Conservation (phyloP, 345 rosid species). For the Aquilaria malaccensis region DNA sequence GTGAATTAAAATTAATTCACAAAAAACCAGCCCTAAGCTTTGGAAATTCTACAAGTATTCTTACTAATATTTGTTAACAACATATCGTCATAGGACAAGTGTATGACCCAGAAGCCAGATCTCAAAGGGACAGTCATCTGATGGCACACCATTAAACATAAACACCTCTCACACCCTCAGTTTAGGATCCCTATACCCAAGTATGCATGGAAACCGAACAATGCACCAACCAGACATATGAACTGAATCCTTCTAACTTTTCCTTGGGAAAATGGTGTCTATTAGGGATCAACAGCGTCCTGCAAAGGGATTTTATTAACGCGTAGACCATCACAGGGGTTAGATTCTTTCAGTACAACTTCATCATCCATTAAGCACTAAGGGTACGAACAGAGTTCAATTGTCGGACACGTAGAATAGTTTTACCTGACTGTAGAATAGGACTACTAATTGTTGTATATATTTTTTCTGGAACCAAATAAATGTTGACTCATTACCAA, state of each 20-base stretch:
- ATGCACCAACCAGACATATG: slow-evolving; percentile 25
- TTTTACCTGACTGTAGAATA: too few relatives aligned
- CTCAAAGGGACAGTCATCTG: too few relatives aligned
- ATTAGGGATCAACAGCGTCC: slow-evolving; percentile 53
- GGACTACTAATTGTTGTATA: too few relatives aligned
- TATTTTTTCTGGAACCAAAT: slow-evolving; percentile 27
- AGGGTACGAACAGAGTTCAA: slow-evolving; percentile 36
- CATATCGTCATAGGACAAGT: too few relatives aligned
- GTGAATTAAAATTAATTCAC: too few relatives aligned
- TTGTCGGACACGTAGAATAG: slow-evolving; percentile 21
- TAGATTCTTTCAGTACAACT: slow-evolving; percentile 41
- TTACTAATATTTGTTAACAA: too few relatives aligned
- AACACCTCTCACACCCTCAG: too few relatives aligned
- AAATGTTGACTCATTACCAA: slow-evolving; percentile 44
- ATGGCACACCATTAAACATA: too few relatives aligned
- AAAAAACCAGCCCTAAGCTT: too few relatives aligned
- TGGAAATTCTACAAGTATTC: too few relatives aligned
- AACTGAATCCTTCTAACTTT: slow-evolving; percentile 25
- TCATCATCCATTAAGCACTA: slow-evolving; percentile 54
- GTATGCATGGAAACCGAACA: slow-evolving; percentile 20
- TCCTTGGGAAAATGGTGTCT: slow-evolving; percentile 36
- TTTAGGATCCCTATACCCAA: too few relatives aligned
- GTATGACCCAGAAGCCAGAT: too few relatives aligned
- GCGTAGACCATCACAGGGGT: slow-evolving; percentile 43
- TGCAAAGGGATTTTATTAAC: slow-evolving; percentile 32